Conservation (phyloP, 2,329 filamentous ascomycete species). For the Diaporthe vaccinii region DNA sequence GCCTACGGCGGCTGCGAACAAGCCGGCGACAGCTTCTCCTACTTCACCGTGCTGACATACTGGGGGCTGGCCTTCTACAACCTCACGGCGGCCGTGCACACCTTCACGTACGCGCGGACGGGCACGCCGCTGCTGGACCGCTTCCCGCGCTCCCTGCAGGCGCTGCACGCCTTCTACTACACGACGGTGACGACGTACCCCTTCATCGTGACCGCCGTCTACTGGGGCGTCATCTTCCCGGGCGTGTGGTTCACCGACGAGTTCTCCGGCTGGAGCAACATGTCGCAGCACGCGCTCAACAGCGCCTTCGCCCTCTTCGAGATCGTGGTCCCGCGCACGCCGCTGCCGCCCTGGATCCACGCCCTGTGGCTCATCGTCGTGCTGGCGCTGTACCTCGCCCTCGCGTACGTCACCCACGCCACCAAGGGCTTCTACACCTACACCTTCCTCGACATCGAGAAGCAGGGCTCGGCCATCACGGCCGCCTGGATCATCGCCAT, state of each 20-base stretch:
- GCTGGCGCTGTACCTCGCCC: slow-evolving; percentile 77
- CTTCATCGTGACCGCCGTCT: slow-evolving; percentile 78
- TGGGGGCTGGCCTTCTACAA: slow-evolving; percentile 89
- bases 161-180: slow-evolving; percentile 75
- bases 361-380: slow-evolving; percentile 78
- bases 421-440: slow-evolving; percentile 84
- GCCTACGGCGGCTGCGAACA: slow-evolving; percentile 57
- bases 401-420: slow-evolving; percentile 80
- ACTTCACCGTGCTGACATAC: slow-evolving; percentile 86
- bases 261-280: slow-evolving; percentile 74
- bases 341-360: slow-evolving; percentile 73
- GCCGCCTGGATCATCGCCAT: slow-evolving; percentile 76
- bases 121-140: slow-evolving; percentile 68
- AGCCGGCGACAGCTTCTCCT: slow-evolving; percentile 76
- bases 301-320: slow-evolving; percentile 81
- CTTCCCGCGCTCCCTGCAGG: slow-evolving; percentile 73
- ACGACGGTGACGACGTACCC: slow-evolving; percentile 74
- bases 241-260: slow-evolving; percentile 62
- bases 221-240: slow-evolving; percentile 74
- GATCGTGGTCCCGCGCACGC: slow-evolving; percentile 76
- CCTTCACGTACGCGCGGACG: slow-evolving; percentile 72
- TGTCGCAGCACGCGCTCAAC: slow-evolving; percentile 84
- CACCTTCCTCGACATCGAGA: slow-evolving; percentile 76
- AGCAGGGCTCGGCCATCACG: slow-evolving; percentile 66
- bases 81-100: slow-evolving; percentile 76